Conservation (phyloP, 345 rosid species). For the Cardamine occulta region DNA sequence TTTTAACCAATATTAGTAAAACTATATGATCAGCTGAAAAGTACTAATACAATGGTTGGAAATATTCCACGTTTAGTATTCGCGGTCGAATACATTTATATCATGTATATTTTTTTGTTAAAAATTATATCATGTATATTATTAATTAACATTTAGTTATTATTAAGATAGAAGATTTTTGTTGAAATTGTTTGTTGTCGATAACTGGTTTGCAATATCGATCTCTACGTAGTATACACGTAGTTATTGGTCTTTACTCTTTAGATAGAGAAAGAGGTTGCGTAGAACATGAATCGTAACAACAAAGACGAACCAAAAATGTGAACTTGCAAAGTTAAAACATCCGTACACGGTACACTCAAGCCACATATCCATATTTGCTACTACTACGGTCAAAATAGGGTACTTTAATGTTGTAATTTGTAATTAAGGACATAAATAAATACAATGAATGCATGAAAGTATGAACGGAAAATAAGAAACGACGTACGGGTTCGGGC, state of each 20-base stretch:
- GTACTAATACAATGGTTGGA: background rate
- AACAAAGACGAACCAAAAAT: background rate
- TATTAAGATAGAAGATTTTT: background rate
- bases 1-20: background rate
- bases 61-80: background rate
- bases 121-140: background rate
- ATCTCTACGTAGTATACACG: background rate
- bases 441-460: background rate
- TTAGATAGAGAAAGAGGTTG: background rate
- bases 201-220: background rate
- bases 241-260: background rate
- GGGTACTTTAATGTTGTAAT: background rate
- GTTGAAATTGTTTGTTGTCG: background rate
- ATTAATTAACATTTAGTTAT: background rate
- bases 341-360: background rate
- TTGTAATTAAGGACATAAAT: background rate
- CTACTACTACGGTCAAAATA: background rate
- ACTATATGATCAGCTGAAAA: background rate
- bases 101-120: background rate
- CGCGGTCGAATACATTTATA: background rate
- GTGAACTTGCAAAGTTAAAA: background rate
- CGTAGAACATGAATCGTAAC: background rate
- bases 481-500: constrained; percentile 20
- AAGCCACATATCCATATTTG: background rate
- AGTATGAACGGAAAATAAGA: background rate